phyloP scores from a whole-genome alignment of 2,329 filamentous ascomycete genomes.

The Zymoseptoria passerinii region DNA sequence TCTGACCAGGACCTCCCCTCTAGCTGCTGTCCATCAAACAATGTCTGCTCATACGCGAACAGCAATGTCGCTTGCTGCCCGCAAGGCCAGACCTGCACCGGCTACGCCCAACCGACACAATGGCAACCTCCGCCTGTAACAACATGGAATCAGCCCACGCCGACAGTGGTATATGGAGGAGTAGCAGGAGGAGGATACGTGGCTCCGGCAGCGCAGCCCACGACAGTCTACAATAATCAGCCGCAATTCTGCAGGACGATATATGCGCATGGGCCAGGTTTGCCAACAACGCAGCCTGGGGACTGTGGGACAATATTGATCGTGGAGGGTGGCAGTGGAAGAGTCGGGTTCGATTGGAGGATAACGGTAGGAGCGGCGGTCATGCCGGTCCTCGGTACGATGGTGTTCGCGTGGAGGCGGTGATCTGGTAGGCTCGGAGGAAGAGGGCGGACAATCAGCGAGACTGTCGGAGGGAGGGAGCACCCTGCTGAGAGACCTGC shows the following conservation, averaged over 20 bases:
- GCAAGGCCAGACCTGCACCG: slow-evolving; percentile 24
- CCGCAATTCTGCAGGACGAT: slow-evolving; percentile 28
- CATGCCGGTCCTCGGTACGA: slow-evolving; percentile 17
- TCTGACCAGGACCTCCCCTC: not conserved
- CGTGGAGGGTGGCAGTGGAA: slow-evolving; percentile 9
- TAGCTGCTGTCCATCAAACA: slow-evolving; percentile 29
- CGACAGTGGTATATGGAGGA: slow-evolving; percentile 16
- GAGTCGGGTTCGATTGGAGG: not conserved
- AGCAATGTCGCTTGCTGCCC: slow-evolving; percentile 29
- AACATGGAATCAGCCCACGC: slow-evolving; percentile 14
- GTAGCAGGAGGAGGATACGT: slow-evolving; percentile 15
- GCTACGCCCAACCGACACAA: slow-evolving; percentile 14
- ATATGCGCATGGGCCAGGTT: slow-evolving; percentile 24
- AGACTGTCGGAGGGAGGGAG: no score
- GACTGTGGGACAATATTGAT: slow-evolving; percentile 32
- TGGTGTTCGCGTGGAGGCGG: slow-evolving; percentile 10
- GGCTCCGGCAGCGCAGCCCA: slow-evolving; percentile 4
- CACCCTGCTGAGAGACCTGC: no score
- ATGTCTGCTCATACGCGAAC: slow-evolving; percentile 27
- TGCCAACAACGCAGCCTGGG: slow-evolving; percentile 27
- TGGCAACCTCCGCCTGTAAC: slow-evolving; percentile 12
- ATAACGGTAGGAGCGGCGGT: slow-evolving; percentile 10
- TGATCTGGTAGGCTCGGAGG: not conserved
- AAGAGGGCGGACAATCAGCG: not conserved
- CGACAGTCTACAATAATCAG: slow-evolving; percentile 7